Conservation (phyloP, 2,329 filamentous ascomycete genomes). For the Verticillium albo-atrum region DNA sequence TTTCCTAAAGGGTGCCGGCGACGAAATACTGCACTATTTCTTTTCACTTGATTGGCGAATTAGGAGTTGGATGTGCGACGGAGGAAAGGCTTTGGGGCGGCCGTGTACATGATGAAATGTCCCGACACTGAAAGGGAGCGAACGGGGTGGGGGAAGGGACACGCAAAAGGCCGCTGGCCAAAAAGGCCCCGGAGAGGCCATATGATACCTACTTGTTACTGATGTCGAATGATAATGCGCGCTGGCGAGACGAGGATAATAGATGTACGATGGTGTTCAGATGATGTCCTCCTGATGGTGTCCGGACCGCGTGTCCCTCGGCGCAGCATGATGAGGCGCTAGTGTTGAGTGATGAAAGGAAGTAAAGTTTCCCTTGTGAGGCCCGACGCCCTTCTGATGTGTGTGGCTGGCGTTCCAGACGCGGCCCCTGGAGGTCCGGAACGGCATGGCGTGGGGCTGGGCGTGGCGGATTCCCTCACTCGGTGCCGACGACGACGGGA, state of each 20-base stretch:
- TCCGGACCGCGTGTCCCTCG: background rate
- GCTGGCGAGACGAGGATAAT: background rate
- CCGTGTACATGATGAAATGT: background rate
- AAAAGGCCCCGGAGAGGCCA: background rate
- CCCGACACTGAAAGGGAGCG: background rate
- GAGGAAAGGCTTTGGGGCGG: background rate
- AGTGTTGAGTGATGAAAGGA: background rate
- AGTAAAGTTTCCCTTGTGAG: background rate
- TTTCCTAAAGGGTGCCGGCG: conserved; percentile 1
- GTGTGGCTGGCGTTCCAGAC: background rate
- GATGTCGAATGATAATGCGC: background rate
- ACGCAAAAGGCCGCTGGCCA: background rate
- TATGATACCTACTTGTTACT: background rate
- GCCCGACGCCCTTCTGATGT: no score
- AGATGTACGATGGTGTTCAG: background rate
- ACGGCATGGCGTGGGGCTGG: background rate
- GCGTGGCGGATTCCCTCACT: background rate
- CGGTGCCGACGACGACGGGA: background rate
- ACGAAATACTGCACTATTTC: background rate
- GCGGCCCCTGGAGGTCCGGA: background rate
- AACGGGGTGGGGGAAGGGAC: background rate
- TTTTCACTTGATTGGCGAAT: background rate
- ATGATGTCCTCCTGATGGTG: no score
- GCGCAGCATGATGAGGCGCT: background rate
- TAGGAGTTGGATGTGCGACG: background rate